Percentiles rank a stretch among this genome's conserved stretches.
phyloP scores from a whole-genome alignment of 768 basidiomycete species.

The Termitomyces sp. region DNA sequence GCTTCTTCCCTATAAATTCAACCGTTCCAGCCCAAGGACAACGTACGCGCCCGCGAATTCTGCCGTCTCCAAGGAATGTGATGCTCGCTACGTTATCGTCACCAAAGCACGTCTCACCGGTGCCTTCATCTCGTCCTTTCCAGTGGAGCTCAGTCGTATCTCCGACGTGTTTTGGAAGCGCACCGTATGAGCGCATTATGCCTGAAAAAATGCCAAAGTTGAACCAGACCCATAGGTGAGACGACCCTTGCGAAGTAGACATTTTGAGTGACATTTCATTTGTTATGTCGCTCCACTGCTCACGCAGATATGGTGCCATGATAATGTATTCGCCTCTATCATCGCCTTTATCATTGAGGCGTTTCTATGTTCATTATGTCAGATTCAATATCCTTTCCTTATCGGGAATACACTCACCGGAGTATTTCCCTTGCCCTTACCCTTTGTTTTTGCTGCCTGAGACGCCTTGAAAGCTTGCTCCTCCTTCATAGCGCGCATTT shows the following conservation, averaged over 20 bases:
- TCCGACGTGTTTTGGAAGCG: slow-evolving; percentile 14
- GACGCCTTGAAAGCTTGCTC: not conserved
- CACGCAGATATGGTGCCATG: slow-evolving; percentile 18
- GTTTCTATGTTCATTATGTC: not conserved
- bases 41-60: slow-evolving; percentile 19
- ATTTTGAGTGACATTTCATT: slow-evolving; percentile 16
- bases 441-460: not conserved
- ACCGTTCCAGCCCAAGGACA: slow-evolving; percentile 13
- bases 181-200: slow-evolving; percentile 17
- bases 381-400: not conserved
- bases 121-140: slow-evolving; percentile 21
- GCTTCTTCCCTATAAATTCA: slow-evolving; percentile 19
- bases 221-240: slow-evolving; percentile 26
- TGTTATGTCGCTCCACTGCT: not conserved
- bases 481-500: slow-evolving; percentile 3
- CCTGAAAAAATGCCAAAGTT: slow-evolving; percentile 24
- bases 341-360: not conserved
- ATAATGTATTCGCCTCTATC: slow-evolving; percentile 13
- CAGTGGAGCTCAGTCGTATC: slow-evolving; percentile 16
- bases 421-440: not conserved
- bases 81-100: slow-evolving; percentile 17
- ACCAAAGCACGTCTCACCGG: slow-evolving; percentile 16
- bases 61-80: slow-evolving; percentile 22
- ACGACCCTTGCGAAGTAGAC: slow-evolving; percentile 20
- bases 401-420: not conserved